phyloP scores from a whole-genome alignment of 441 rosid genomes.

The Eutrema salsugineum region DNA sequence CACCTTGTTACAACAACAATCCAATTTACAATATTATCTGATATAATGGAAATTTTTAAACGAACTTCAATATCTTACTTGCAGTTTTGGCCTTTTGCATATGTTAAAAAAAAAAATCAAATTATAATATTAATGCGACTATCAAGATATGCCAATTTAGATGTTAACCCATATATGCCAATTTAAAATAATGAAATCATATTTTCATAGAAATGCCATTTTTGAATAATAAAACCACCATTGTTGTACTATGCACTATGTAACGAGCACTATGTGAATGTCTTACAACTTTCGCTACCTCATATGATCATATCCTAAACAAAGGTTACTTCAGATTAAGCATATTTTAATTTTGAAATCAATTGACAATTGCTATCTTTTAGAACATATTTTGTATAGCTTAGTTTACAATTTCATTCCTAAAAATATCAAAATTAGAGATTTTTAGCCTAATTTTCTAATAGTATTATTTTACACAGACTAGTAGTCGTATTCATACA shows the following conservation, averaged over 20 bases:
- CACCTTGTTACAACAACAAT: too few species aligned
- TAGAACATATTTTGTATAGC: background rate
- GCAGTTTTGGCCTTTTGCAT: too few species aligned
- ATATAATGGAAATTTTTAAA: too few species aligned
- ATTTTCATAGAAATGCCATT: too few species aligned
- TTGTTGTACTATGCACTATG: background rate
- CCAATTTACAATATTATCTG: too few species aligned
- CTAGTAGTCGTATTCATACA: slow-evolving; percentile 13
- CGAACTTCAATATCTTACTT: too few species aligned
- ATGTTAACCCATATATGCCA: too few species aligned
- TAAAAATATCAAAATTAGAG: background rate
- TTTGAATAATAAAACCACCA: background rate
- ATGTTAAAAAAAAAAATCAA: too few species aligned
- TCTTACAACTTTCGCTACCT: background rate
- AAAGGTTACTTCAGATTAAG: background rate
- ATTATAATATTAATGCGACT: too few species aligned
- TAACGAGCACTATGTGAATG: background rate
- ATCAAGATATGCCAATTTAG: too few species aligned
- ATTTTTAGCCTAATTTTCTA: background rate
- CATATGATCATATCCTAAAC: background rate
- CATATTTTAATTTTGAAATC: too few species aligned
- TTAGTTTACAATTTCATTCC: background rate
- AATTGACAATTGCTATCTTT: background rate
- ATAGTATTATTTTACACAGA: background rate
- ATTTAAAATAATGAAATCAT: too few species aligned